Evolutionary conservation across 163 green algal genomes (phyloP), one percentile per base, ranked within the genome.

Genomic region (Chloromonas sp.): DNA sequence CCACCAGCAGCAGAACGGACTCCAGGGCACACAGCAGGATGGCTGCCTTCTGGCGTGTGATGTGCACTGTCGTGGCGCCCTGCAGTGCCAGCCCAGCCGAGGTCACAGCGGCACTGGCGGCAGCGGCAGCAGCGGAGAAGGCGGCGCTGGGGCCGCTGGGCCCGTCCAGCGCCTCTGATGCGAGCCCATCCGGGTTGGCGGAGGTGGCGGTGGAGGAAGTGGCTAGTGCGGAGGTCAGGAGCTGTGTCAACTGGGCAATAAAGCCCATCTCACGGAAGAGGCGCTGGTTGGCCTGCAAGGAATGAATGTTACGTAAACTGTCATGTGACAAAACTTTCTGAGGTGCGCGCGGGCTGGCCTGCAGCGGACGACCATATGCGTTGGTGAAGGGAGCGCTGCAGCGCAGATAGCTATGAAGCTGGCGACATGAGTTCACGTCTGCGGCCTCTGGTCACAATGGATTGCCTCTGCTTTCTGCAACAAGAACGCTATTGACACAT

Each of bases 11-110:
- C 77, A 87, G 78, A 0, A 95, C 79, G 0, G 88, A 93, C 82
- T 96, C 93, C n/a, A 98, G 81, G 58, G 90, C 86, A 70, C 89
- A 92, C 81, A 96, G 83, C 82, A 96, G 88, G 88, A 96, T 98
- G 70, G 88, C 87, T 5, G 90, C 88, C 84, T 94, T 92, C 70
- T 96, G 92, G n/a, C 71, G 77, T 0, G 91, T 83, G 14, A 94
- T 66, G 14, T 2, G 80, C 15, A 83, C 0, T 14, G 60, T 61
- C 14, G 14, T 58, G 36, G 5, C 15, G 2, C 2, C 74, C 74
- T 58, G 14, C 74, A 60, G 74, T 2, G 15, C 14, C 74, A 80
- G 5, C 36, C 36, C 36, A 36, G 36, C 36, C 5, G 2, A 58
- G 5, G 14, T 80, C 5, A 13, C 74, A 13, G 5, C 15, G 5